Percentiles rank a stretch among this genome's conserved stretches.
phyloP scores from a whole-genome alignment of 192 early-diverging fungal genomes.

The Gonapodya sp. region DNA sequence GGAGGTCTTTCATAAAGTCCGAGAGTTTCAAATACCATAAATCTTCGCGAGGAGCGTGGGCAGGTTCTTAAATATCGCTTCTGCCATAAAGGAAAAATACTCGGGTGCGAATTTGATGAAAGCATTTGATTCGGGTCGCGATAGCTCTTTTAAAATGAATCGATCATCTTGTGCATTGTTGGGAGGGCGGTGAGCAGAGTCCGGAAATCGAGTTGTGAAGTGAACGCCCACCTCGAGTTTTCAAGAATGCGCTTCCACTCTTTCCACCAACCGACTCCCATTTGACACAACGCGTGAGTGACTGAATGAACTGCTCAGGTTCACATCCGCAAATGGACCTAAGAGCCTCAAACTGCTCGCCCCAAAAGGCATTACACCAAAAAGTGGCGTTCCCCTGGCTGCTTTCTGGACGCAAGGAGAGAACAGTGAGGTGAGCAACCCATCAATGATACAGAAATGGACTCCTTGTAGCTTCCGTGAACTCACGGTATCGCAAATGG shows the following conservation, averaged over 20 bases:
- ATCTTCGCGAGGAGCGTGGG: constrained; percentile 13
- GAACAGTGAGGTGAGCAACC: too few relatives aligned
- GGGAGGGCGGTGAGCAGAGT: neutral
- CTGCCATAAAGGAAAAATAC: constrained; percentile 79
- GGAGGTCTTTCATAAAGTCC: too few relatives aligned
- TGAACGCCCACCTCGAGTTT: constrained; percentile 56
- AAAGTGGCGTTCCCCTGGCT: neutral
- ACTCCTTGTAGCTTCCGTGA: too few relatives aligned
- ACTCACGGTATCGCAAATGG: neutral
- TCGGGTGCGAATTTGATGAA: constrained; percentile 81
- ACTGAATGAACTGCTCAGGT: constrained; percentile 64
- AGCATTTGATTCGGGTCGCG: constrained; percentile 71
- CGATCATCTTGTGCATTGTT: constrained; percentile 83
- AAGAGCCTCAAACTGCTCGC: constrained; percentile 86
- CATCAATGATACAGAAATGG: too few relatives aligned
- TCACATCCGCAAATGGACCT: constrained; percentile 76
- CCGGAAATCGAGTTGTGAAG: neutral
- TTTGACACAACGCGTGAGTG: constrained; percentile 73
- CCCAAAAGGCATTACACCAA: constrained; percentile 81
- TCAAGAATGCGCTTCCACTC: constrained; percentile 81
- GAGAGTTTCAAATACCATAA: neutral
- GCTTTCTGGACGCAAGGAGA: neutral
- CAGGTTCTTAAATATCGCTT: constrained; percentile 55
- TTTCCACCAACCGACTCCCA: constrained; percentile 84
- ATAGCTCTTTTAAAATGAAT: constrained; percentile 84